Evolutionary conservation across 2,329 filamentous ascomycete genomes (phyloP).

Genomic region (Onygenales sp.): DNA sequence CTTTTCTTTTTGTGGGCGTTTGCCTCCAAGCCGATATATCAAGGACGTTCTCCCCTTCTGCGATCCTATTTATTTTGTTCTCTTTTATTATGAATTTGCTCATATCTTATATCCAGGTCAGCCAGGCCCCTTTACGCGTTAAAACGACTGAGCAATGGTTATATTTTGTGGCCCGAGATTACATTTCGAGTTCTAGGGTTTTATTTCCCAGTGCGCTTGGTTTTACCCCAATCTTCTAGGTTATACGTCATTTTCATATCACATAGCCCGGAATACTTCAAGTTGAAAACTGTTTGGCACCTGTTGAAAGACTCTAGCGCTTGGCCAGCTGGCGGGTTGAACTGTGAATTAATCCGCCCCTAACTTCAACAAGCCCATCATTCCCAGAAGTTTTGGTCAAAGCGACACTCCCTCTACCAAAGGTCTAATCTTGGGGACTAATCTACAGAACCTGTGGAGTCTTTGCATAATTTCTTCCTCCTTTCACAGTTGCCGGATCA

Average conservation of each 20-base stretch:
- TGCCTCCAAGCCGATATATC: not conserved
- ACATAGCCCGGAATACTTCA: not conserved
- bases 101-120: not conserved
- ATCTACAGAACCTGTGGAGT: not conserved
- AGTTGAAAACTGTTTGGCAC: not conserved
- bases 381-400: too few species aligned
- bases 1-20: not conserved
- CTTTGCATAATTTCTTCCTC: not conserved
- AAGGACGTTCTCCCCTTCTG: not conserved
- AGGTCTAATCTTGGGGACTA: not conserved
- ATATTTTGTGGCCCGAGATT: too few species aligned
- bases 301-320: too few species aligned
- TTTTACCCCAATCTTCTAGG: not conserved
- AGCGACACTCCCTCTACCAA: not conserved
- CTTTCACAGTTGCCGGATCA: not conserved
- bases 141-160: too few species aligned
- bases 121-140: not conserved
- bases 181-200: not conserved
- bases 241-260: not conserved
- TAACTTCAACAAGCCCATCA: too few species aligned
- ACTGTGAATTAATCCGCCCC: too few species aligned
- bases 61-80: not conserved
- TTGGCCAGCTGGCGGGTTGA: too few species aligned
- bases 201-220: not conserved
- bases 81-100: not conserved